These are phyloP conservation scores for Zygoascus bituminiphila DNA, from an alignment of 805 yeast genomes.

Conservation along the genomic window DNA sequence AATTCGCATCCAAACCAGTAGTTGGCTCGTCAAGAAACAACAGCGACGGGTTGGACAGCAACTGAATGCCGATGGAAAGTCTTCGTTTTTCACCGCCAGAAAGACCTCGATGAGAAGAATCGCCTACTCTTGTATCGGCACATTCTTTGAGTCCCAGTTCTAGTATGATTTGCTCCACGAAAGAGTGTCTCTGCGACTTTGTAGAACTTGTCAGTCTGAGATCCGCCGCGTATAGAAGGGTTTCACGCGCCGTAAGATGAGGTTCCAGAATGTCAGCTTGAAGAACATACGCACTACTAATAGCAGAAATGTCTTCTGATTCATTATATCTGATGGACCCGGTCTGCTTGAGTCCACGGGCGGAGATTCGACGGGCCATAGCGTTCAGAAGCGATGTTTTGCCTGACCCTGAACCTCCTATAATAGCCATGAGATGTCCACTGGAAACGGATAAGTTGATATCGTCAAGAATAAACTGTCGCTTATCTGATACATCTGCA, in stretches of 20 bases:
- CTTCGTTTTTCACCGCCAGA: constrained; percentile 84
- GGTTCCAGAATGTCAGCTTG: constrained; percentile 72
- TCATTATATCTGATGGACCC: constrained; percentile 27
- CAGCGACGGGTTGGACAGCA: constrained; percentile 66
- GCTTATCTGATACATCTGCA: constrained; percentile 11
- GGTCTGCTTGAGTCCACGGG: constrained; percentile 14
- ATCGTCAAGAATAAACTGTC: constrained; percentile 35
- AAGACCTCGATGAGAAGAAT: constrained; percentile 45
- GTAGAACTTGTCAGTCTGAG: constrained; percentile 48
- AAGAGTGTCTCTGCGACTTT: constrained; percentile 34
- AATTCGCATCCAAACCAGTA: constrained; percentile 74
- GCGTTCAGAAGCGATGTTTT: constrained; percentile 71
- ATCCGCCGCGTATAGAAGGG: constrained; percentile 62
- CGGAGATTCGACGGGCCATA: constrained; percentile 26
- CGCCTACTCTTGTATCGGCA: constrained; percentile 51
- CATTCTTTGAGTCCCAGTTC: constrained; percentile 63
- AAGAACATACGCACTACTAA: constrained; percentile 54
- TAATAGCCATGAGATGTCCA: constrained; percentile 64
- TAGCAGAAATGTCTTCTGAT: constrained; percentile 20
- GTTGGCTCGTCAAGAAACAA: constrained; percentile 83
- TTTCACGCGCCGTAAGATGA: constrained; percentile 64
- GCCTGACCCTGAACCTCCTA: constrained; percentile 87
- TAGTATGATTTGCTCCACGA: constrained; percentile 53
- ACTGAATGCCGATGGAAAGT: constrained; percentile 67
- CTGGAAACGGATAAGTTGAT: constrained; percentile 52